Percentiles rank a stretch among this genome's conserved stretches.
Evolutionary conservation across 139 green algal species (phyloP).

Genomic region (Protoeuglena noctilucae): DNA sequence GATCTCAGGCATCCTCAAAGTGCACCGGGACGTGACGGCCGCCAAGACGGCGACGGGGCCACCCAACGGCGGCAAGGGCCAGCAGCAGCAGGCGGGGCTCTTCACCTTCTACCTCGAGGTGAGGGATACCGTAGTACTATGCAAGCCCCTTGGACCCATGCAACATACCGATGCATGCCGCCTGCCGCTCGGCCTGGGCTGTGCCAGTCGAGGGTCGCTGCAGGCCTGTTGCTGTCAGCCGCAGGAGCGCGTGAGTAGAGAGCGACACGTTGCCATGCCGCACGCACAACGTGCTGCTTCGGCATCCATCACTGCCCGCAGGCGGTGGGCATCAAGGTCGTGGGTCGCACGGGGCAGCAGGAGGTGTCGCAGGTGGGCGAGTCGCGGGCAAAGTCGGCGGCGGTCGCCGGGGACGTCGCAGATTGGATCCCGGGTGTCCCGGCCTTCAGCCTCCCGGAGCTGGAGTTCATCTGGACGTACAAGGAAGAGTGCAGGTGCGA

Average conservation of each 20-base stretch:
- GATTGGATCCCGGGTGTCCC: background rate
- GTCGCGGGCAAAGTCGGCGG: no score
- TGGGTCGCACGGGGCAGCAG: background rate
- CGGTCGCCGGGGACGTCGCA: background rate
- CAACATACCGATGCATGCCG: background rate
- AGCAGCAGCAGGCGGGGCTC: constrained; percentile 8
- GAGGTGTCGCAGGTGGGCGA: background rate
- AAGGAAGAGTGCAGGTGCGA: constrained; percentile 16
- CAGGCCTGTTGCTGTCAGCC: background rate
- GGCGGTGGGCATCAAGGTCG: no score
- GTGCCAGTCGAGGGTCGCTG: background rate
- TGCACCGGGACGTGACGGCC: constrained; percentile 5
- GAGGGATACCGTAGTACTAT: constrained; percentile 9
- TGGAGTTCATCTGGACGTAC: constrained; percentile 71
- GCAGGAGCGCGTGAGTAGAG: background rate
- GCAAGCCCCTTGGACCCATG: background rate
- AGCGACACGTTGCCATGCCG: no score
- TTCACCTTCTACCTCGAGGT: constrained; percentile 22
- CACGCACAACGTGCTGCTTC: no score
- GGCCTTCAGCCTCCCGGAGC: constrained; percentile 47
- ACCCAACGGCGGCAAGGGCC: constrained; percentile 20
- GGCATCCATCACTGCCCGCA: no score
- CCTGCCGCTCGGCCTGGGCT: background rate
- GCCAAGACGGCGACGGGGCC: background rate
- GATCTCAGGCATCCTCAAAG: constrained; percentile 60